Evolutionary conservation across 768 basidiomycete genomes (phyloP), one percentile per base, ranked within the genome.

Genomic region (Daedalea quercina): DNA sequence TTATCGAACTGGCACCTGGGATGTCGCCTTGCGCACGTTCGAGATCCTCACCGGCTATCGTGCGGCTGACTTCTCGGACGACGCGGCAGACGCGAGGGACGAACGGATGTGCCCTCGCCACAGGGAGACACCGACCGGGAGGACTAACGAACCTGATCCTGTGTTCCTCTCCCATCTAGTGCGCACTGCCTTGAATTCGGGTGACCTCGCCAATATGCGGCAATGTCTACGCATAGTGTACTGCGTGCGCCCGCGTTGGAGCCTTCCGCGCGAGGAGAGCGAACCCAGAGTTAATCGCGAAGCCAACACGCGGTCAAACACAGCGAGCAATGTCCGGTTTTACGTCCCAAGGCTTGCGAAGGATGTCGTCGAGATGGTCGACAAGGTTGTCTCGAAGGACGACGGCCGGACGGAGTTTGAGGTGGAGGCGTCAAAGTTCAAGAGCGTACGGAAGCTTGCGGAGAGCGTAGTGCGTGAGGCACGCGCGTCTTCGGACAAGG

Each of bases 11-110:
- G 71, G 64, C 13, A 84, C 90, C 66, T 90, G 85, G 87, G 69
- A 63, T 23, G 73, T 73, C 19, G 79, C 84, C 1, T 63, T 71
- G 45, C 74, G 76, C 46, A 68, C 77, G 17, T 85, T 89, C 64
- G 80, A 87, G 55, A 69, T 87, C 57, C 85, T 90, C 81, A 85
- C 85, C 3, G 87, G 88, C 6, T 81, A 78, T 58, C 25, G 47
- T 40, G 53, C 52, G 3, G 56, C 42, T 19, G 60, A 59, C 53
- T 65, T 62, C 52, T 41, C 47, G 13, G 65, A 63, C 40, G 40
- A 26, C 9, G n/a, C 15, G 15, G 26, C 19, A 40, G 37, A 6
- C 8, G 15, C 37, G 37, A 40, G 17, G 4, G 37, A 19, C 13
- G 37, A 40, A 43, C 28, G 23, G 11, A 6, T 31, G 28, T 11